These are phyloP conservation scores for Hippophae gyantsensis DNA, from an alignment of 306 rosid species.

Conservation along the genomic window DNA sequence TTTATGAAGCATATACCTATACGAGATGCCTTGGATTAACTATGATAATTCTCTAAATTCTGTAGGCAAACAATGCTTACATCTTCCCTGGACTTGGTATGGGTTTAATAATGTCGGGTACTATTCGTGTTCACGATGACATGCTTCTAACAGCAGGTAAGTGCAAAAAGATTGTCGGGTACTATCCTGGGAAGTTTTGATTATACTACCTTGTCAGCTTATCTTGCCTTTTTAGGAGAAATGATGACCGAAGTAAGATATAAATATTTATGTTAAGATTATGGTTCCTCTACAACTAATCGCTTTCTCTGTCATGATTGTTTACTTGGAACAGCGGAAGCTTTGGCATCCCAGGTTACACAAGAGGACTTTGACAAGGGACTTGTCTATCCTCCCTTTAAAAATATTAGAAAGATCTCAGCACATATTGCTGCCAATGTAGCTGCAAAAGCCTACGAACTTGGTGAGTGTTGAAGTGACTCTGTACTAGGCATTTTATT, in stretches of 20 bases:
- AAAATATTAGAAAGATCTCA: slow-evolving; percentile 81
- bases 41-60: slow-evolving; percentile 11
- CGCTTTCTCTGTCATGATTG: slow-evolving; percentile 5
- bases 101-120: slow-evolving; percentile 74
- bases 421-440: slow-evolving; percentile 86
- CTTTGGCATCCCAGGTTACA: slow-evolving; percentile 69
- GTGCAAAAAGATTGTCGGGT: slow-evolving; percentile 13
- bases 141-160: slow-evolving; percentile 93
- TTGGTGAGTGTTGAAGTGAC: slow-evolving; percentile 44
- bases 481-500: neutral
- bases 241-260: neutral
- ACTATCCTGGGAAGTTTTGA: too few species aligned
- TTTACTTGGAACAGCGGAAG: slow-evolving; percentile 67
- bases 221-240: neutral
- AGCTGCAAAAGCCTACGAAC: slow-evolving; percentile 84
- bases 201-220: neutral
- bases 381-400: slow-evolving; percentile 79
- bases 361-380: slow-evolving; percentile 64
- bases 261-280: neutral
- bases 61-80: slow-evolving; percentile 82
- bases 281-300: neutral
- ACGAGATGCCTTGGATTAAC: slow-evolving; percentile 10
- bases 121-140: slow-evolving; percentile 72
- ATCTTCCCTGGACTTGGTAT: slow-evolving; percentile 84
- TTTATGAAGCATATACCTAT: slow-evolving; percentile 4